These are phyloP conservation scores for Colletotrichum graminicola DNA, from an alignment of 2,329 filamentous ascomycete genomes.

Conservation along the genomic window DNA sequence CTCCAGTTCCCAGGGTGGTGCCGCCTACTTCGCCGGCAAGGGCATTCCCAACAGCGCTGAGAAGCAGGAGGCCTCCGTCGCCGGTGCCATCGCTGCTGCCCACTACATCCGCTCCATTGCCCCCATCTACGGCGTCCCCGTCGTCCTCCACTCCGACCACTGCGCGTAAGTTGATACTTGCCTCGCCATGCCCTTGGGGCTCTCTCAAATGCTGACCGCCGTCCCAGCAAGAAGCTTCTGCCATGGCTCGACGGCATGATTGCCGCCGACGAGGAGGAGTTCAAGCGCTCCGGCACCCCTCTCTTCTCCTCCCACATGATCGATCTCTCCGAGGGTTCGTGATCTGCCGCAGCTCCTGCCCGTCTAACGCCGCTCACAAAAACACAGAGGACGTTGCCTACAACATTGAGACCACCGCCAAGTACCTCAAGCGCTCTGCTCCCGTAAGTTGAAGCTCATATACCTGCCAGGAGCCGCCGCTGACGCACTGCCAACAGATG, in stretches of 20 bases:
- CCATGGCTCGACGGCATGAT: slow-evolving; percentile 98
- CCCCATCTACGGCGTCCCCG: slow-evolving; percentile 88
- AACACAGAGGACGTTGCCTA: slow-evolving; percentile 76
- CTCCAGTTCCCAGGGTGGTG: slow-evolving; percentile 82
- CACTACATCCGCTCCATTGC: slow-evolving; percentile 94
- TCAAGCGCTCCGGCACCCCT: slow-evolving; percentile 92
- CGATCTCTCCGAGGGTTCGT: slow-evolving; percentile 83
- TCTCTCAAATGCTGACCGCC: slow-evolving; percentile 10
- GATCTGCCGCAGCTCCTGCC: background rate
- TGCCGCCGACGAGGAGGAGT: slow-evolving; percentile 93
- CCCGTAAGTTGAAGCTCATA: slow-evolving; percentile 56
- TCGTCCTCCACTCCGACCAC: slow-evolving; percentile 97
- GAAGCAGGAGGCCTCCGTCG: slow-evolving; percentile 89
- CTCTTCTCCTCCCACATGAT: slow-evolving; percentile 99
- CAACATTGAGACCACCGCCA: slow-evolving; percentile 92
- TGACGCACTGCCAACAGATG: slow-evolving; percentile 62
- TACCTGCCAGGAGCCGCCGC: background rate
- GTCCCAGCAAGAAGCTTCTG: slow-evolving; percentile 85
- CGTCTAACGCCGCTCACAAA: slow-evolving; percentile 1
- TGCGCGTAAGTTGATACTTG: slow-evolving; percentile 68
- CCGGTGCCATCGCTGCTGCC: slow-evolving; percentile 87
- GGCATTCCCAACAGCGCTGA: slow-evolving; percentile 78
- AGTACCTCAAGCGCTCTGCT: slow-evolving; percentile 93
- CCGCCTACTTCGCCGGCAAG: slow-evolving; percentile 93
- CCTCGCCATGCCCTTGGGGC: background rate